Evolutionary conservation across 106 monocot species (phyloP).

Genomic region (Agapanthus africanus): DNA sequence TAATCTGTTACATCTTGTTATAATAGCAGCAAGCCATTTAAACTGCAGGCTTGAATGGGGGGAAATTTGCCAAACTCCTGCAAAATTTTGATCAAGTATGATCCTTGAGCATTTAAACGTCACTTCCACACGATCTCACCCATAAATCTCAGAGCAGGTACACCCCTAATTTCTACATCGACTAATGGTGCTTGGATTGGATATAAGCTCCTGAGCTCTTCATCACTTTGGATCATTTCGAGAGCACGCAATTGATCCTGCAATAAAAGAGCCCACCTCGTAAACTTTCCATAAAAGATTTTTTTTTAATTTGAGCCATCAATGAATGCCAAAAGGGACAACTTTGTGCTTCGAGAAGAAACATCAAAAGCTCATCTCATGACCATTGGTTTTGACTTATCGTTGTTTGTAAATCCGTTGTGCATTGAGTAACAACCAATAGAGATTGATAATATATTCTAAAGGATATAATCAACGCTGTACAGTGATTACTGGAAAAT

Average conservation of each 20-base stretch:
- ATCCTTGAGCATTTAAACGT: too few relatives aligned
- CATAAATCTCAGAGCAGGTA: slow-evolving; percentile 94
- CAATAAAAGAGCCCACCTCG: slow-evolving; percentile 2
- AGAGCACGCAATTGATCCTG: slow-evolving; percentile 93
- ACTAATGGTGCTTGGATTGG: slow-evolving; percentile 77
- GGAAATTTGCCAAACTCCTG: not conserved
- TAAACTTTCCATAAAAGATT: too few relatives aligned
- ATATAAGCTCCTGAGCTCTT: slow-evolving; percentile 59
- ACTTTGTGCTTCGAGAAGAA: too few relatives aligned
- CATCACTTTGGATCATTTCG: slow-evolving; percentile 75
- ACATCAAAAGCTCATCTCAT: too few relatives aligned
- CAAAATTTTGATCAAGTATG: not conserved
- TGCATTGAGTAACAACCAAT: too few relatives aligned
- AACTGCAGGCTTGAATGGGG: not conserved
- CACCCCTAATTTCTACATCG: slow-evolving; percentile 94
- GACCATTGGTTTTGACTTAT: too few relatives aligned
- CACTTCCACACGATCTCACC: slow-evolving; percentile 92
- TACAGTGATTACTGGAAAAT: too few relatives aligned
- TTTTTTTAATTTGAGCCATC: too few relatives aligned
- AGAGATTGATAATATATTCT: too few relatives aligned
- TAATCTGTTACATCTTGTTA: not conserved
- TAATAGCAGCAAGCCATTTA: not conserved
- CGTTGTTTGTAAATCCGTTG: too few relatives aligned
- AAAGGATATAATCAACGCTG: too few relatives aligned
- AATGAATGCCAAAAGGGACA: too few relatives aligned